These are phyloP conservation scores for Anthostomella pinea DNA, from an alignment of 2,329 filamentous ascomycete genomes.

Conservation along the genomic window DNA sequence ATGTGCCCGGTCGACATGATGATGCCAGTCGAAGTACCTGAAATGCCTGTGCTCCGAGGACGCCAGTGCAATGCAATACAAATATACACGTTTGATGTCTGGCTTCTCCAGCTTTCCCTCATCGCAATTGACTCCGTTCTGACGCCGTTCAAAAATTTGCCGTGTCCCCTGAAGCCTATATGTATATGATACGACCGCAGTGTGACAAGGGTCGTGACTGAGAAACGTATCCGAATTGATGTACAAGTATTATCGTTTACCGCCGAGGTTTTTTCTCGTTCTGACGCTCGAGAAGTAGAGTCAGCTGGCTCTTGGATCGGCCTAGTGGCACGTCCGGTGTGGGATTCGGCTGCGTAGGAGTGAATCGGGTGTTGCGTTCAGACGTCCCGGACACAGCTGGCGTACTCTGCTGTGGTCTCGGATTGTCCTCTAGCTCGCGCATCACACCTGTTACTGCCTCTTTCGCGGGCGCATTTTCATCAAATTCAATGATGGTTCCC, in stretches of 20 bases:
- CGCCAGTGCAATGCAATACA: no score
- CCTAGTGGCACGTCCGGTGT: constrained; percentile 47
- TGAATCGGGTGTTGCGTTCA: constrained; percentile 37
- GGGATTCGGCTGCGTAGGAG: constrained; percentile 48
- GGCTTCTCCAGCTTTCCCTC: no score
- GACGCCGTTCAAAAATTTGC: no score
- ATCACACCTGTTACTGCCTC: constrained; percentile 21
- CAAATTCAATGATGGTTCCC: constrained; percentile 43
- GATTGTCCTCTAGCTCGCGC: constrained; percentile 10
- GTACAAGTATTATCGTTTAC: constrained; percentile 11
- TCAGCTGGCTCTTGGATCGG: constrained; percentile 60
- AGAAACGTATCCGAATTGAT: constrained; percentile 8
- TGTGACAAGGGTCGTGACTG: constrained; percentile 3
- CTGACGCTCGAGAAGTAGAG: constrained; percentile 51
- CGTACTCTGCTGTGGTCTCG: constrained; percentile 11
- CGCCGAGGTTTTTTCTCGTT: constrained; percentile 28
- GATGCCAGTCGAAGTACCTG: no score
- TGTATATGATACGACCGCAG: no score
- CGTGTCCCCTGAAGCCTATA: no score
- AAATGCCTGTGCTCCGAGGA: no score
- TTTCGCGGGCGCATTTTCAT: constrained; percentile 27
- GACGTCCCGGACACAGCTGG: constrained; percentile 29
- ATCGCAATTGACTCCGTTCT: no score
- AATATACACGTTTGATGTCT: no score
- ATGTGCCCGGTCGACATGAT: no score